Evolutionary conservation across 2,329 filamentous ascomycete species (phyloP), one percentile per base, ranked within the genome.

Genomic region (Fusarium chlamydosporum): DNA sequence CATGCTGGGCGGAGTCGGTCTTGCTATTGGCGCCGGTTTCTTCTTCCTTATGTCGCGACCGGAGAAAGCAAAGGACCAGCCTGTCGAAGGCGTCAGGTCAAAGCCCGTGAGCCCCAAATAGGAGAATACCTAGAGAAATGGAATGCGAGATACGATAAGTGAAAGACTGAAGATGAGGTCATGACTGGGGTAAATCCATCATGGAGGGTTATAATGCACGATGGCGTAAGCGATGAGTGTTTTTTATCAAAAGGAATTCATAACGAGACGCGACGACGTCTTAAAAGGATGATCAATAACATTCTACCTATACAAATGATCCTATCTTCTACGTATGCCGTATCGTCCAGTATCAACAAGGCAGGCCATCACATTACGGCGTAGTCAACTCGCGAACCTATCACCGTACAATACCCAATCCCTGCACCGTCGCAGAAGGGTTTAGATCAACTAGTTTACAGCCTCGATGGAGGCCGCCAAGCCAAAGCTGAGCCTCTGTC

Each of bases 201-300:
- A 16, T 43, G 6, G 7, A 20, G 42, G 27, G 11, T 20, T 11
- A 29, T 45, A 45, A 51, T 35, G 29, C 40, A 26, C 23, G 34
- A 66, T 66, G 65, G 54, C 65, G 55, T 69, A 68, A 69, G 65
- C 65, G 56, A 65, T 52, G 46, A 40, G 42, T 23, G 13, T 12
- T 59, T 59, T 33, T 35, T 27, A 11, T 13, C 10, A 33, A 20
- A 45, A 29, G 13, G 46, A 26, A 50, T 33, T 52, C 47, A 42
- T 35, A 47, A 31, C 27, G n/a, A 38, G 50, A 40, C 27, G 50
- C 26, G 27, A 37, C 13, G 40, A 31, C 20, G 20, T 50, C 11
- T 23, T 7, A 7, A 52, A 38, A 38, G 27, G 42, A 23, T 47
- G 23, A 20, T 34, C 31, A 45, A 51, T 51, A 60, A 46, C 20